These are phyloP conservation scores for Tolypocladium pustulatum DNA, from an alignment of 2,329 filamentous ascomycete genomes.

Conservation along the genomic window DNA sequence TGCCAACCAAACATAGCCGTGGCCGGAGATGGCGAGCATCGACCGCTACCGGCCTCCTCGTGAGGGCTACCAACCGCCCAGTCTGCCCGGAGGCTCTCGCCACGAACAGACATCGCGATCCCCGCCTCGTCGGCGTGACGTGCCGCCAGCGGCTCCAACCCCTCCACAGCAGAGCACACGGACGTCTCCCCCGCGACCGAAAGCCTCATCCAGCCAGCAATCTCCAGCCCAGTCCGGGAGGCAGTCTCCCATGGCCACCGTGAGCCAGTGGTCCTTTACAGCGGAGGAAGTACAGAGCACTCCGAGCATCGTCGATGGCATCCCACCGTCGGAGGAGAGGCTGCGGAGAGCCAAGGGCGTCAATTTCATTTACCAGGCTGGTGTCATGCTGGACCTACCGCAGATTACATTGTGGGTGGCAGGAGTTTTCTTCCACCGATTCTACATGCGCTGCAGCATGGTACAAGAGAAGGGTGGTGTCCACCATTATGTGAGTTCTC, in stretches of 20 bases:
- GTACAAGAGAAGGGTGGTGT: constrained; percentile 65
- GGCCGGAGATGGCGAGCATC: constrained; percentile 43
- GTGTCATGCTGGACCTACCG: constrained; percentile 82
- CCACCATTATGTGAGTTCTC: constrained; percentile 72
- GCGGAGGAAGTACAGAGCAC: constrained; percentile 72
- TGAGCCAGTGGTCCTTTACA: constrained; percentile 80
- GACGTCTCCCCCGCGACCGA: constrained; percentile 42
- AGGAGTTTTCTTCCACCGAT: constrained; percentile 89
- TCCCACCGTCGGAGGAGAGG: constrained; percentile 67
- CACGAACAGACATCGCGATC: constrained; percentile 38
- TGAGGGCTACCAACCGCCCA: constrained; percentile 47
- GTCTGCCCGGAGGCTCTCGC: constrained; percentile 25
- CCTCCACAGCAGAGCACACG: constrained; percentile 46
- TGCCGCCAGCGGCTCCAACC: constrained; percentile 52
- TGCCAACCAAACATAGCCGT: constrained; percentile 13
- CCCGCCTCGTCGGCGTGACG: constrained; percentile 38
- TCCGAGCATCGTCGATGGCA: constrained; percentile 75
- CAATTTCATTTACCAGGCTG: constrained; percentile 93
- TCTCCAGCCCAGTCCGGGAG: constrained; percentile 31
- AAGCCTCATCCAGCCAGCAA: constrained; percentile 28
- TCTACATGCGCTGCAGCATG: constrained; percentile 85
- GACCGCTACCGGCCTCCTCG: constrained; percentile 47
- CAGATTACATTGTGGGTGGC: constrained; percentile 89
- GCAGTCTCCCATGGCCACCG: constrained; percentile 23
- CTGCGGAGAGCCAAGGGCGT: constrained; percentile 79